Evolutionary conservation across 495 filamentous ascomycete species (phyloP), one percentile per base, ranked within the genome.

Genomic region (Aspergillus asperescens): DNA sequence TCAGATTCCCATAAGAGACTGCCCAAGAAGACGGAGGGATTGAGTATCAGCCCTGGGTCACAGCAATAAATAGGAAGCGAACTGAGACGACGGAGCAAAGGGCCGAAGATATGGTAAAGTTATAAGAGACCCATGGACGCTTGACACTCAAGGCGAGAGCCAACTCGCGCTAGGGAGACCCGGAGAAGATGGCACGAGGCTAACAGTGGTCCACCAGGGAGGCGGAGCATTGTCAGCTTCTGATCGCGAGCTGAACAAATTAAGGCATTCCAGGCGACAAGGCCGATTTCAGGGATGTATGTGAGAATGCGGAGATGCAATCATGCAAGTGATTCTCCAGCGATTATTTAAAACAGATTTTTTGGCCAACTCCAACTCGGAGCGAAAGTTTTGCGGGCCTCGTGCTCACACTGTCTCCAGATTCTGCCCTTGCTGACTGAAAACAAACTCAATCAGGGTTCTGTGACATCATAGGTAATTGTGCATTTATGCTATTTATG

Each of bases 1-100:
- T 59, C 64, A 58, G 58, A 63, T 61, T 66, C 49, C 61, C 60
- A 65, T 65, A 38, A 46, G 50, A 54, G 4, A 40, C 23, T 35
- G 49, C 46, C 46, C 52, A 42, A 53, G 41, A 37, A 43, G 32
- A 59, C 45, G 18, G 47, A 46, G 54, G 39, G 53, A 12, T 57
- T 62, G 57, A 60, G 61, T 63, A 63, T 64, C 48, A 50, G 52
- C 43, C 50, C 41, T 29, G 10, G 25, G 19, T 20, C 32, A 50
- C 18, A 23, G 25, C 37, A 51, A 54, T 27, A 22, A 24, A 49
- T 27, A 25, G 32, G 35, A 51, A 28, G 50, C 48, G 48, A 52
- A 29, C n/a, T n/a, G 38, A 29, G 50, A 41, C 2, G 20, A 39
- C 22, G 37, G 41, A 47, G 43, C 51, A 45, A 53, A 42, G 41